Evolutionary conservation across 352 stramenopile genomes (phyloP).

Genomic region (Phytophthora megakarya): DNA sequence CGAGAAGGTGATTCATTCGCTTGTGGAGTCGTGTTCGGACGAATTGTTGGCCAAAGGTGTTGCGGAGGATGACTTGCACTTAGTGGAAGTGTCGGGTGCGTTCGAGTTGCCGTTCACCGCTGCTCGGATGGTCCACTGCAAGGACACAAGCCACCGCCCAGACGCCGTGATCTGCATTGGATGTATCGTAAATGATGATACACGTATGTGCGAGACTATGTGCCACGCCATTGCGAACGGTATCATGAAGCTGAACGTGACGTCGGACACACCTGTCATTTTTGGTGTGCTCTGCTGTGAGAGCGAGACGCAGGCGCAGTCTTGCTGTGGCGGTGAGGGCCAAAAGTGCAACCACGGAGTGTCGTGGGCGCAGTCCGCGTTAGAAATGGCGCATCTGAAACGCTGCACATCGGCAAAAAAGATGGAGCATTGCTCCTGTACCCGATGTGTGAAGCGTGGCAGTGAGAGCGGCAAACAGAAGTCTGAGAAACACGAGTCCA

Average conservation of each 20-base stretch:
- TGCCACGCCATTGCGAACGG: constrained; percentile 92
- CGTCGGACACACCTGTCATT: constrained; percentile 84
- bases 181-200: constrained; percentile 94
- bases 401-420: constrained; percentile 39
- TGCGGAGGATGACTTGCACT: constrained; percentile 42
- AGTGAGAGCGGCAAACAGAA: constrained; percentile 20
- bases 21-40: constrained; percentile 53
- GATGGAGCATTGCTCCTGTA: constrained; percentile 40
- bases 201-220: constrained; percentile 98
- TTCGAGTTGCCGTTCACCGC: constrained; percentile 97
- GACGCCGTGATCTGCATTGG: constrained; percentile 97
- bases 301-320: constrained; percentile 91
- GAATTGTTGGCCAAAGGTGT: constrained; percentile 71
- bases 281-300: constrained; percentile 94
- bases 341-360: constrained; percentile 59
- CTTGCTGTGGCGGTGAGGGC: constrained; percentile 39
- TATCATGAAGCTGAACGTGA: constrained; percentile 96
- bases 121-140: constrained; percentile 71
- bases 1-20: constrained; percentile 50
- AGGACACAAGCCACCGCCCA: constrained; percentile 66
- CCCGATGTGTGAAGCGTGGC: constrained; percentile 34
- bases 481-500: constrained; percentile 20
- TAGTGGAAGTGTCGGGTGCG: constrained; percentile 88
- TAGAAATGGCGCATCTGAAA: constrained; percentile 92
- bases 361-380: constrained; percentile 64